Percentiles rank a stretch among this genome's conserved stretches.
Conservation (phyloP, 805 yeast species). For the Pichia cephalocereana region DNA sequence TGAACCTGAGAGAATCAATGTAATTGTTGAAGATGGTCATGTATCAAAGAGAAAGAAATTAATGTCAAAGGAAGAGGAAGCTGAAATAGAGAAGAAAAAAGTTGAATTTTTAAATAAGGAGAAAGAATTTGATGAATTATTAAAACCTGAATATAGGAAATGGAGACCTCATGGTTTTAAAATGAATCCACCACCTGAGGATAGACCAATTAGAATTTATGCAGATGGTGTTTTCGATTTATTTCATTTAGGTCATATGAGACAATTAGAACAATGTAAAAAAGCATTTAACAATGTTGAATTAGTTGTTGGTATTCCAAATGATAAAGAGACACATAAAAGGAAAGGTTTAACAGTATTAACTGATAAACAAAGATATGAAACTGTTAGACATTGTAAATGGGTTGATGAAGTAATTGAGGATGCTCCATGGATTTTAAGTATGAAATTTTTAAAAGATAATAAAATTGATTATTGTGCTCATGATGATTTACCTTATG, state of each 20-base stretch:
- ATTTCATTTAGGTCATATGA: conserved; percentile 96
- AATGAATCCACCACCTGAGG: conserved; percentile 75
- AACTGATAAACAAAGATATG: conserved; percentile 79
- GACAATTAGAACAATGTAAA: conserved; percentile 94
- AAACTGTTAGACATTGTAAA: conserved; percentile 82
- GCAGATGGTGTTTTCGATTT: conserved; percentile 98
- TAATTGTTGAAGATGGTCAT: background rate
- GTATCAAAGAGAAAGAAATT: conserved; percentile 5
- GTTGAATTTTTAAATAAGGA: conserved; percentile 34
- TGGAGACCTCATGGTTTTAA: conserved; percentile 73
- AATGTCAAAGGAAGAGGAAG: conserved; percentile 15
- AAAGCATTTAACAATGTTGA: conserved; percentile 79
- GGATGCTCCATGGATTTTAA: conserved; percentile 92
- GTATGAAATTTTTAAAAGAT: conserved; percentile 64
- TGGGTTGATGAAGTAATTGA: conserved; percentile 98
- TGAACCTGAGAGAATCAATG: background rate
- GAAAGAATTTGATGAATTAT: conserved; percentile 46
- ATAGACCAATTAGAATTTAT: conserved; percentile 84
- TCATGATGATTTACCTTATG: conserved; percentile 95
- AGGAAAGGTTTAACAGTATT: conserved; percentile 90
- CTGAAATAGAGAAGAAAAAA: conserved; percentile 19
- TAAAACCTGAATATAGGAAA: conserved; percentile 64
- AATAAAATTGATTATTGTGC: conserved; percentile 94
- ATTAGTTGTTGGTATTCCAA: conserved; percentile 86
- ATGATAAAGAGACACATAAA: conserved; percentile 83